These are phyloP conservation scores for Botrytis medusae DNA, from an alignment of 2,329 filamentous ascomycete species.

Conservation along the genomic window DNA sequence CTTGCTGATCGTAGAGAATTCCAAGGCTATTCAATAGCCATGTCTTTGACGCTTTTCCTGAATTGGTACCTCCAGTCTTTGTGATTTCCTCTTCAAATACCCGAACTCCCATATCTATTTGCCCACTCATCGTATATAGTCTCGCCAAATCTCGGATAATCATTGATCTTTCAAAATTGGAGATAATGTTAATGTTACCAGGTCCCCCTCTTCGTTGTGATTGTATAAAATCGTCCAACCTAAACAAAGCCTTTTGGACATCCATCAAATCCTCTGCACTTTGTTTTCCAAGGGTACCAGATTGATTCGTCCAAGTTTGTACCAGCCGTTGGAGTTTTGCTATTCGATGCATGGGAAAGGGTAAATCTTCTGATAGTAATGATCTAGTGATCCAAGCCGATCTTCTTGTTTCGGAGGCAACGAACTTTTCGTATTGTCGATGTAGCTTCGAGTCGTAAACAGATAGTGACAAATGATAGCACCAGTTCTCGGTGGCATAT, in stretches of 20 bases:
- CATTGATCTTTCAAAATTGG: slow-evolving; percentile 21
- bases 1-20: slow-evolving; percentile 23
- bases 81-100: slow-evolving; percentile 21
- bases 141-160: slow-evolving; percentile 20
- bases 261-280: slow-evolving; percentile 20
- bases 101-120: slow-evolving; percentile 17
- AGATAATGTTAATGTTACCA: slow-evolving; percentile 12
- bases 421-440: slow-evolving; percentile 19
- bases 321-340: slow-evolving; percentile 20
- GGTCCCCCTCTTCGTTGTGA: slow-evolving; percentile 14
- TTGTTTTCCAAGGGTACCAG: slow-evolving; percentile 9
- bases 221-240: slow-evolving; percentile 19
- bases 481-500: slow-evolving; percentile 22
- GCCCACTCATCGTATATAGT: slow-evolving; percentile 19
- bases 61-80: slow-evolving; percentile 20
- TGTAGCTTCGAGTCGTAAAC: slow-evolving; percentile 2
- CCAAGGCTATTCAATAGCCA: slow-evolving; percentile 21
- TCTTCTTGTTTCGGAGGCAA: slow-evolving; percentile 16
- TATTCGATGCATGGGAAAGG: slow-evolving; percentile 21
- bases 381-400: slow-evolving; percentile 20
- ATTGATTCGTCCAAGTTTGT: slow-evolving; percentile 17
- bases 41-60: slow-evolving; percentile 18
- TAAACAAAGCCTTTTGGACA: slow-evolving; percentile 18
- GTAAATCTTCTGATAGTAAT: slow-evolving; percentile 15
- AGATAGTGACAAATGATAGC: slow-evolving; percentile 19